A percentile compares a stretch with the other conserved stretches of the same genome.
phyloP scores from a whole-genome alignment of 2,329 filamentous ascomycete species.

The Apiospora koreana region DNA sequence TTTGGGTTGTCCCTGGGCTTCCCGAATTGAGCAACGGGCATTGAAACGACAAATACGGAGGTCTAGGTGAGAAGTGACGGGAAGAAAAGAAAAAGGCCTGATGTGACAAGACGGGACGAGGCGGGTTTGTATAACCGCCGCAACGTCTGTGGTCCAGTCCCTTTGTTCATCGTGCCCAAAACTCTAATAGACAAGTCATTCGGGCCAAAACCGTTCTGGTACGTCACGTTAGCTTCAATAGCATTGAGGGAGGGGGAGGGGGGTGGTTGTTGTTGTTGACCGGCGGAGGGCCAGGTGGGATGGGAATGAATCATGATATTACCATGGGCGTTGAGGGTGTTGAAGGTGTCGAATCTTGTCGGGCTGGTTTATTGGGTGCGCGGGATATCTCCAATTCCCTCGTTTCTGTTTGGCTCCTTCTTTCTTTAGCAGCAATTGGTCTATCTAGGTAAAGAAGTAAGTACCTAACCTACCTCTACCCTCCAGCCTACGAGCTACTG shows the following conservation, averaged over 20 bases:
- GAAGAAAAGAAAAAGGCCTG: background rate
- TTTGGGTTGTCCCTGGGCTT: background rate
- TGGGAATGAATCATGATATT: background rate
- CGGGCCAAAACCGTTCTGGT: background rate
- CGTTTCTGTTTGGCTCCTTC: background rate
- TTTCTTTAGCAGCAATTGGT: background rate
- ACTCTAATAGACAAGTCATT: background rate
- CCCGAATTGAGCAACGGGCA: background rate
- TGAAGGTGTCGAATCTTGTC: background rate
- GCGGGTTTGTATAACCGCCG: background rate
- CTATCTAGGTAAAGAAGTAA: background rate
- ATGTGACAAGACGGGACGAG: conserved; percentile 1
- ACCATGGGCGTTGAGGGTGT: background rate
- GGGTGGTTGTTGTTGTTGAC: too few species aligned
- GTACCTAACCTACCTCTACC: too few species aligned
- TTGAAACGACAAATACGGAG: background rate
- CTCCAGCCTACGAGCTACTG: too few species aligned
- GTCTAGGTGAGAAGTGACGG: background rate
- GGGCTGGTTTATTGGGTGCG: background rate
- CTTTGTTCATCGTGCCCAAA: background rate
- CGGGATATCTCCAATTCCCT: background rate
- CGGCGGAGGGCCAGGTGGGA: background rate
- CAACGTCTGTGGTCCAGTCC: background rate
- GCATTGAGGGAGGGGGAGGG: too few species aligned
- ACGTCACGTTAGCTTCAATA: too few species aligned